A percentile compares a stretch with the other conserved stretches of the same genome.
Conservation (phyloP, 768 basidiomycete genomes). For the Boletales sp. region DNA sequence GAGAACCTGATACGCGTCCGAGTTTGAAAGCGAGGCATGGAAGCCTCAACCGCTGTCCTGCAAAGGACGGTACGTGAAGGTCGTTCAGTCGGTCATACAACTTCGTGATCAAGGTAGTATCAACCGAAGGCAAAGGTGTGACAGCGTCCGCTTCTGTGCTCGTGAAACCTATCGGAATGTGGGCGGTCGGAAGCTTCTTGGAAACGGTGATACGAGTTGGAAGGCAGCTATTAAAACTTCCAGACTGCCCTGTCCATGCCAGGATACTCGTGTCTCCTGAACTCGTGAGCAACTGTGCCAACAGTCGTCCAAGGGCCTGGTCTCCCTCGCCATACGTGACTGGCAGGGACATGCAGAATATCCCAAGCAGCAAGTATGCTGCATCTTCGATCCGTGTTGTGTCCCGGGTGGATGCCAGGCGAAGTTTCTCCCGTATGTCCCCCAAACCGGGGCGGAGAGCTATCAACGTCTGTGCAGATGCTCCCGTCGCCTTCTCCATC, state of each 20-base stretch:
- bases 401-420: no score
- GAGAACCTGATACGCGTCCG: background rate
- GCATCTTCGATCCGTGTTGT: no score
- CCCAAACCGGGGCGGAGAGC: no score
- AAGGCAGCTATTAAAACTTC: constrained; percentile 4
- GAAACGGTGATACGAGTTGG: background rate
- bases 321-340: no score
- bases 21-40: constrained; percentile 10
- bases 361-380: background rate
- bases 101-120: background rate
- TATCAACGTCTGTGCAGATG: no score
- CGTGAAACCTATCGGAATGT: background rate
- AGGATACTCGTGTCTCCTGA: constrained; percentile 6
- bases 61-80: background rate
- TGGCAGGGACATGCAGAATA: no score
- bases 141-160: background rate
- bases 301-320: constrained; percentile 1
- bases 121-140: background rate
- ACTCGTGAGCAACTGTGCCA: constrained; percentile 5
- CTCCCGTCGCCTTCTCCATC: no score
- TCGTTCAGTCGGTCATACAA: no score
- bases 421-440: no score
- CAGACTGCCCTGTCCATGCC: constrained; percentile 6
- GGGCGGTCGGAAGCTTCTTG: background rate
- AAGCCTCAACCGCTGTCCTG: background rate